Percentiles rank a stretch among this genome's conserved stretches.
Conservation (phyloP, 2,329 filamentous ascomycete species). For the Trichoderma citrinoviride region DNA sequence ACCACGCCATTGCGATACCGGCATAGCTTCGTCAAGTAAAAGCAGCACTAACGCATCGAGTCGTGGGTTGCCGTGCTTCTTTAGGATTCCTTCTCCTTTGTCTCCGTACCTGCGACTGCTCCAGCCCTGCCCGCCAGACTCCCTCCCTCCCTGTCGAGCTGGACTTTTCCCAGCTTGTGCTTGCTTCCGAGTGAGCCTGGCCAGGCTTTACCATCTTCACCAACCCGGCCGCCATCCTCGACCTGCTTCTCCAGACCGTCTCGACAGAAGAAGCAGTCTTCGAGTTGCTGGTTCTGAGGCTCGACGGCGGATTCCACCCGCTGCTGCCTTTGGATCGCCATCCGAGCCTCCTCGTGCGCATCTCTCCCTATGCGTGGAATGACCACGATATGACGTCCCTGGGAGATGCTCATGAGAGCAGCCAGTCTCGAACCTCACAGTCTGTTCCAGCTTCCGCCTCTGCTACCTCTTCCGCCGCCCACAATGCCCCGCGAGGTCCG, state of each 20-base stretch:
- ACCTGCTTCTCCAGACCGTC: background rate
- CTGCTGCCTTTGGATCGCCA: background rate
- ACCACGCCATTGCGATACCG: constrained; percentile 21
- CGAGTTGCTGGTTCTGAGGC: background rate
- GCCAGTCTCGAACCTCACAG: constrained; percentile 30
- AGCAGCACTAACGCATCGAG: constrained; percentile 17
- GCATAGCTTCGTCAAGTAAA: constrained; percentile 21
- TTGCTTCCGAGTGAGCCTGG: constrained; percentile 2
- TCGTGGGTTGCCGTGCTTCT: constrained; percentile 9
- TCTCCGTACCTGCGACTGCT: background rate
- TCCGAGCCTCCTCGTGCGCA: background rate
- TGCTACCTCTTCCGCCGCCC: constrained; percentile 24
- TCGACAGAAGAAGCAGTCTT: background rate
- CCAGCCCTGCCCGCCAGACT: background rate
- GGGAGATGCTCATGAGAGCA: constrained; percentile 33
- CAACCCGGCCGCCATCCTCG: background rate
- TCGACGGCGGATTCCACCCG: background rate
- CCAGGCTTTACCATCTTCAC: background rate
- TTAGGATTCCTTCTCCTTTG: background rate
- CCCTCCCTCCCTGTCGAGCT: background rate
- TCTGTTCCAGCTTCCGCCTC: background rate
- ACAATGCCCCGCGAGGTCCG: constrained; percentile 26
- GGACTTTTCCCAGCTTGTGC: background rate
- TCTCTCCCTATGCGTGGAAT: constrained; percentile 12
- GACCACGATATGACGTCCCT: constrained; percentile 35